Evolutionary conservation across 2,329 filamentous ascomycete species (phyloP), one percentile per base, ranked within the genome.

Genomic region (Cylindrodendrum hubeiense): DNA sequence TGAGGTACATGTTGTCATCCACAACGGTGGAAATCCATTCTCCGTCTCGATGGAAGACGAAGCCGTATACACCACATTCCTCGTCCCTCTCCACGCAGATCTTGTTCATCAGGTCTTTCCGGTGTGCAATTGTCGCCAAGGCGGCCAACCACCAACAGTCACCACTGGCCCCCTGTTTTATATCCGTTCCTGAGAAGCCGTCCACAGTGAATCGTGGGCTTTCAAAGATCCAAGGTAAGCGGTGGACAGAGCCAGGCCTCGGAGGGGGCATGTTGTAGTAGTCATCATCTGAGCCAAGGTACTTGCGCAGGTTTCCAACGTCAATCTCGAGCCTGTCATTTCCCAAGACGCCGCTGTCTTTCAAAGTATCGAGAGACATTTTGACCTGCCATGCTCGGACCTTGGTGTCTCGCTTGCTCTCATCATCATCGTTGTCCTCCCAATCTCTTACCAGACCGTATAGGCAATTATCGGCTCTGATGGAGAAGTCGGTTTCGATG

Each of bases 91-190:
- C 88, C 41, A 93, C 88, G 67, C 91, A 93, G 8, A 93, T 84
- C 62, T 84, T 86, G 59, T 91, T 85, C 72, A 93, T 90, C 33
- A 93, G 76, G 3, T 86, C 88, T 55, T 85, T 80, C 68, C 90
- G 88, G 68, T 91, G 91, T 12, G 88, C 89, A 70, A 93, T 86
- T 0, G 90, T 91, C 21, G 89, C 89, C 17, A 93, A 79, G 0
- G 90, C 90, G 5, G 91, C 90, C 75, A 93, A 84, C 76, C 92
- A 89, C 90, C 91, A 93, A 78, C 91, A 93, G 75, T 93, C 90
- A 2, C 91, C 91, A 67, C 86, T 86, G 10, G 66, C 66, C 21
- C 81, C 81, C 60, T 84, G 82, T 67, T 80, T 80, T 65, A 83
- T 79, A 39, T 83, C 81, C 1, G 81, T 79, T 44, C 77, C 75